Base-by-base conservation (phyloP, 2,329 filamentous ascomycete genomes). In the Ophiostoma angusticollis region DNA sequence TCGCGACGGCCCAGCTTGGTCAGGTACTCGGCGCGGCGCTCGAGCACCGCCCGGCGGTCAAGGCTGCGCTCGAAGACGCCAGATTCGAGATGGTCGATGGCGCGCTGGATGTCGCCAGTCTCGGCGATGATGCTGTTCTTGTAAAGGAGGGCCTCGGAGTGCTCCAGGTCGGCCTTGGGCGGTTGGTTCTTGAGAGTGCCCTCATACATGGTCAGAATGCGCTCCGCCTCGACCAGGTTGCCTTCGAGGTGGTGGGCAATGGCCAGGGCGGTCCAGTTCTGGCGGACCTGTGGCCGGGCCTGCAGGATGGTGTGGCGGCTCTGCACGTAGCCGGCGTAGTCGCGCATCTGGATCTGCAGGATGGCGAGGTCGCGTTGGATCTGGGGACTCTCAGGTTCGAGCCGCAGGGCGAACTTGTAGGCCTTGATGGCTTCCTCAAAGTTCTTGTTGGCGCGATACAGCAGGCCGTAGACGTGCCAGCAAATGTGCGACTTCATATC, bases 401-500 rank as follows among this genome's bases (percentile, higher is more conserved):
- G 73, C 56, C 77, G 79, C 51, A 98, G 67, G 13, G 91, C 91
- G 60, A 93, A 94, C 58, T 93, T 93, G 69, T 98, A 98, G 42
- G 91, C 93, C 69, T 96, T 96, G 65, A 95, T 95, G 9, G 93
- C 89, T 64, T 96, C 91, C 59, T 96, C 91, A 52, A 93, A 96
- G 63, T 98, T 96, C 71, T 96, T 96, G 56, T 83, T 81, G 35
- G 84, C 80, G 37, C 89, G 80, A 63, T 93, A 96, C 36, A 98
- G 72, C 50, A 98, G 64, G 23, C 93, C 91, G 59, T 96, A 98
- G 45, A 98, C 91, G 61, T 98, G 93, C 91, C 91, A 98, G 69
- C 87, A 96, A 53, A 98, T 87, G 62, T 96, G 89, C 53, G 87
- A 95, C 67, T 93, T 95, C 87, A 98, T 96, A 59, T 96, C 87